These are phyloP conservation scores for Cladosporium sp. DNA, from an alignment of 2,329 filamentous ascomycete genomes.

Conservation along the genomic window DNA sequence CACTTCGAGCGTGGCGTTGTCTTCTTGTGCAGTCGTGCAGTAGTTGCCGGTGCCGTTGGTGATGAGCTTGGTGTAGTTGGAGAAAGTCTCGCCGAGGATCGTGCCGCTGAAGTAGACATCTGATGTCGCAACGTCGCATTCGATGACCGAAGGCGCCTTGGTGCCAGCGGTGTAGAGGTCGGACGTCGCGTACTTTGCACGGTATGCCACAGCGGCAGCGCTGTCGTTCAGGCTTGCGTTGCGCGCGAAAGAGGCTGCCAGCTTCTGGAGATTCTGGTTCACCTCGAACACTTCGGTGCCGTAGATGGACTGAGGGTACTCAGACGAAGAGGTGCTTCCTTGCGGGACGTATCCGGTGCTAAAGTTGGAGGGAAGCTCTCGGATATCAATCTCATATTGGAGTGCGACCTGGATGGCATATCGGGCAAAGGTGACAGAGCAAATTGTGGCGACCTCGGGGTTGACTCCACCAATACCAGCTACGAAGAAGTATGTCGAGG, in stretches of 20 bases:
- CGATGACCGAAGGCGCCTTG: conserved; percentile 55
- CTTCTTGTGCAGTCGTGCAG: conserved; percentile 72
- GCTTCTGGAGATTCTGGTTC: conserved; percentile 40
- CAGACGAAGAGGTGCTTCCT: conserved; percentile 54
- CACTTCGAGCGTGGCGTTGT: conserved; percentile 68
- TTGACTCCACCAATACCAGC: conserved; percentile 74
- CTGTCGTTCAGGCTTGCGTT: conserved; percentile 41
- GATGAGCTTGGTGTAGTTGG: conserved; percentile 62
- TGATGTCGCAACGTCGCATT: conserved; percentile 68
- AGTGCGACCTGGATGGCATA: conserved; percentile 73
- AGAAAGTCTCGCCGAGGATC: conserved; percentile 63
- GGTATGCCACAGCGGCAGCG: conserved; percentile 38
- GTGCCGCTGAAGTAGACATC: conserved; percentile 71
- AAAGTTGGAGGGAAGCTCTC: conserved; percentile 66
- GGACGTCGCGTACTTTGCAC: conserved; percentile 46
- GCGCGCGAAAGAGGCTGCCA: conserved; percentile 38
- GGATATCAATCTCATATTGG: conserved; percentile 72
- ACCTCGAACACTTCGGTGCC: conserved; percentile 47
- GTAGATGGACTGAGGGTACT: conserved; percentile 42
- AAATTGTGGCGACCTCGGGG: conserved; percentile 65
- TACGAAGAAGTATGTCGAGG: conserved; percentile 68
- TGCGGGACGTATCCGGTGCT: conserved; percentile 69
- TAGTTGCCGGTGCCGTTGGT: conserved; percentile 69
- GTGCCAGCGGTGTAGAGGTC: conserved; percentile 45
- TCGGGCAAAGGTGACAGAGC: conserved; percentile 65